Base-by-base conservation (phyloP, 768 basidiomycete genomes). In the Scleroderma bovista region DNA sequence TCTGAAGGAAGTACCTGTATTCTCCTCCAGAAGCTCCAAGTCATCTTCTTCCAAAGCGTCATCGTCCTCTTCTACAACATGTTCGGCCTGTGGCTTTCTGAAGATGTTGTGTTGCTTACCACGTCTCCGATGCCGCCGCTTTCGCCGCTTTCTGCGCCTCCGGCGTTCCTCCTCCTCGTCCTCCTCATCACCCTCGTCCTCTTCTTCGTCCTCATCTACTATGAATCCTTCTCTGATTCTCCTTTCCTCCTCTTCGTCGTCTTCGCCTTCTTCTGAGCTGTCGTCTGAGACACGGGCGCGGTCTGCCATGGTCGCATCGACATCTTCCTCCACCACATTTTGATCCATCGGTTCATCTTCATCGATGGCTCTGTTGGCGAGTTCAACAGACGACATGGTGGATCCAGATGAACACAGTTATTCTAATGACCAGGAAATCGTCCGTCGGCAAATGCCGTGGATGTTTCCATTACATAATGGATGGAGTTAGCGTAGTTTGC, bases 121-220 rank as follows among this genome's bases (percentile, higher is more conserved):
- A 52, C 64, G 71, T 62, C 75, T 79, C 40, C 72, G 69, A 65
- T 87, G 83, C 57, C 79, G 76, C 60, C 75, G 80, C 70, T 83
- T 84, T 61, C 84, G 77, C 54, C 80, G 75, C 64, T 83, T 90
- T 52, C 79, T 77, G 56, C 77, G 77, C 57, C 79, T 73, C 39
- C 70, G 76, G 51, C 76, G 72, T 48, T 75, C 77, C 39, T 77
- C 75, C 38, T 80, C 75, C 3, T 79, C 75, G 17, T 80, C 81
- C 13, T 78, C 80, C 2, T 81, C 82, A 0, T 81, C 86, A 3
- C 86, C 88, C 0, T 92, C 90, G 3, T 86, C 88, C 0, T n/a
- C n/a, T n/a, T 92, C 90, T 7, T 92, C 87, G 1, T 88, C 92
- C 51, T 94, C 91, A 9, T 88, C 88, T 8, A 93, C 93, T 59